Evolutionary conservation across 1,284 basidiomycete genomes (phyloP).

Genomic region (Pseudozyma flocculosa): DNA sequence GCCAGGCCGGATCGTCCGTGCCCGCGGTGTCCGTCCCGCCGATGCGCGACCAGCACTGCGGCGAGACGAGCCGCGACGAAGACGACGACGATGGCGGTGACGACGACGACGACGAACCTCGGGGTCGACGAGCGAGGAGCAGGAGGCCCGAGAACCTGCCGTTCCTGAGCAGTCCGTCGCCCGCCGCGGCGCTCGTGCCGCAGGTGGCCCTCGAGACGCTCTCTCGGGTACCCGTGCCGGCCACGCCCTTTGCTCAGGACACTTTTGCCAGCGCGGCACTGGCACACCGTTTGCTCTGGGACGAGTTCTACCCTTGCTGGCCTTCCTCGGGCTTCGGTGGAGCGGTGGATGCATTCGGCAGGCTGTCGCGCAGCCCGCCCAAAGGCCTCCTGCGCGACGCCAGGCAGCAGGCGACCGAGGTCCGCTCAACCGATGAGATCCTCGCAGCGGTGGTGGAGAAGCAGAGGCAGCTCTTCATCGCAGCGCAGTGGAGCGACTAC

Average conservation of each 20-base stretch:
- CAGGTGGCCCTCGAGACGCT: background rate
- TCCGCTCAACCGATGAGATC: conserved; percentile 16
- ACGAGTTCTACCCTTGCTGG: background rate
- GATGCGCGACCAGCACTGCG: conserved; percentile 25
- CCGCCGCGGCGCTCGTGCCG: conserved; percentile 5
- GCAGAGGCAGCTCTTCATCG: conserved; percentile 27
- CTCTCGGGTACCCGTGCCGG: background rate
- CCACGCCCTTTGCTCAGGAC: background rate
- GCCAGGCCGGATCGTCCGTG: background rate
- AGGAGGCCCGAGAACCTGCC: conserved; percentile 36
- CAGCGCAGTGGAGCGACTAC: conserved; percentile 28
- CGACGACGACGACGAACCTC: conserved; percentile 18
- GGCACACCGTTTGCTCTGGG: background rate
- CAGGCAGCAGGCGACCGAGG: background rate
- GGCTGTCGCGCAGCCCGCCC: no score
- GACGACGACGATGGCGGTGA: conserved; percentile 12
- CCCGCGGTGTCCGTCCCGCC: background rate
- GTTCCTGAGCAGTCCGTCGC: conserved; percentile 33
- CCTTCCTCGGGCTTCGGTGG: no score
- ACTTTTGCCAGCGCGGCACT: background rate
- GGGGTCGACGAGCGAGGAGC: conserved; percentile 27
- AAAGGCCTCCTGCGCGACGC: no score
- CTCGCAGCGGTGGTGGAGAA: conserved; percentile 17
- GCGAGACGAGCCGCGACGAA: conserved; percentile 18
- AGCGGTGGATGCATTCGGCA: no score